Base-by-base conservation (phyloP, 2,329 filamentous ascomycete species). In the Microthyrium microscopicum region DNA sequence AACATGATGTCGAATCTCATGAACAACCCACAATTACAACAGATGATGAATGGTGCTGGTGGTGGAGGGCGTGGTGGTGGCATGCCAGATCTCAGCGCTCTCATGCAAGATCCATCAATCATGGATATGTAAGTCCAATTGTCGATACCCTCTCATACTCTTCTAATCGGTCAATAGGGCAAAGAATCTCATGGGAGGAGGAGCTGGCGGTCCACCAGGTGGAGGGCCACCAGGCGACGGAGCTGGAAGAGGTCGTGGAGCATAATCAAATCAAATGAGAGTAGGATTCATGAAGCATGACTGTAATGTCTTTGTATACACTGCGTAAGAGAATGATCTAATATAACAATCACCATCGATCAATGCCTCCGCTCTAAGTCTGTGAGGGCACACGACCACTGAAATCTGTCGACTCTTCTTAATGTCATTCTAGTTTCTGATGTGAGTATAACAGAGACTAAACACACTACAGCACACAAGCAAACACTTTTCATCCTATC, bases 81-180 rank as follows among this genome's bases (percentile, higher is more conserved):
- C 32, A 84, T 93, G 78, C 89, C 89, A 5, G 83, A 95, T 55
- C 63, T 95, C 49, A 66, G 69, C 36, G 67, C 68, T 42, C 61
- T 98, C 55, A 93, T 98, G 89, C 77, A 74, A 42, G 89, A 98
- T 53, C 89, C 89, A 30, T 79, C 61, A 52, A 77, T 98, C 55
- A 82, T 83, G 28, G 83, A 94, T 38, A 84, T 95, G 85, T 91
- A 60, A 80, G 80, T 72, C 17, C 15, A 38, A 35, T 17, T 26
- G n/a, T 21, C 27, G 40, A 25, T 31, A 32, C 29, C 40, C 42
- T 22, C n/a, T 22, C 17, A 25, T 11, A 20, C 12, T 11, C 42
- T 39, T 37, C 33, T 38, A 32, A 36, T 22, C 40, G 31, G 24
- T 6, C 26, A 36, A 40, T 42, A 73, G 71, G 66, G 74, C 74